Evolutionary conservation across 129 eudicot genomes (phyloP).

Genomic region (Pulicaria dysenterica): DNA sequence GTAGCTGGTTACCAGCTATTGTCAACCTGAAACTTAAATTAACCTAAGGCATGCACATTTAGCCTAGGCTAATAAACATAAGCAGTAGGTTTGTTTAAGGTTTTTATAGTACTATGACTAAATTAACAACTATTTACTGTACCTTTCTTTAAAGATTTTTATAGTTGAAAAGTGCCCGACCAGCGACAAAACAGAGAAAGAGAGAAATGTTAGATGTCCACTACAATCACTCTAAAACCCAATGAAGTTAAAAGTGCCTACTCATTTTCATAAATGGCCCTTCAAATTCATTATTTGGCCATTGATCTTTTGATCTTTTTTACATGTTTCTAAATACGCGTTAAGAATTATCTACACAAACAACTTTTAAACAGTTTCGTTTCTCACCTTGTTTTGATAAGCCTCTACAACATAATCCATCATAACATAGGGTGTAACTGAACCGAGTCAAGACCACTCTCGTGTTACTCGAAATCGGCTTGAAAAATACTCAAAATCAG

Average conservation of each 20-base stretch:
- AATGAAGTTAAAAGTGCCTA: neutral
- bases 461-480: too few relatives aligned
- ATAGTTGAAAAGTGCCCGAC: constrained; percentile 39
- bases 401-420: neutral
- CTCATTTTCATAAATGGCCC: constrained; percentile 7
- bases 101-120: neutral
- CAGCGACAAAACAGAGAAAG: neutral
- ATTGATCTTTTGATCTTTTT: neutral
- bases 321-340: neutral
- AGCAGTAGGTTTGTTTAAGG: neutral
- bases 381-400: neutral
- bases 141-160: constrained; percentile 25
- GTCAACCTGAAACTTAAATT: constrained; percentile 25
- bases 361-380: neutral
- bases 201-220: constrained; percentile 1
- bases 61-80: neutral
- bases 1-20: constrained; percentile 39
- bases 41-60: constrained; percentile 30
- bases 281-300: constrained; percentile 20
- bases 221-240: constrained; percentile 10
- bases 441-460: too few relatives aligned
- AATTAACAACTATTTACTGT: constrained; percentile 21
- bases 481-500: too few relatives aligned
- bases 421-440: too few relatives aligned
- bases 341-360: neutral